A percentile compares a stretch with the other conserved stretches of the same genome.
phyloP scores from a whole-genome alignment of 768 basidiomycete species.

The Lentinula boryana region DNA sequence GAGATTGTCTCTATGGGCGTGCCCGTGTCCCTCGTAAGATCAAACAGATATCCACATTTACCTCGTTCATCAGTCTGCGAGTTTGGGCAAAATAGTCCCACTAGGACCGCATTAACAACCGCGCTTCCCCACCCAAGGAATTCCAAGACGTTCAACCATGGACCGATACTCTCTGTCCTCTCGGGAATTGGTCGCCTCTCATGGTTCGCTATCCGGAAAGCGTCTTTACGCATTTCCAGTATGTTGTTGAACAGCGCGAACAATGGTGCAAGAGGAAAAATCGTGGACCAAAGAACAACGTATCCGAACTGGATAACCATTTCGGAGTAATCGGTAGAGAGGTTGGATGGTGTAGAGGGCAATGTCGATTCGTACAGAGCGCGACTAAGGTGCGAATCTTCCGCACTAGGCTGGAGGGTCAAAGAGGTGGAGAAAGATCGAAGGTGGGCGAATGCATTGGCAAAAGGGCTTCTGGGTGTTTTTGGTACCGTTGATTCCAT shows the following conservation, averaged over 20 bases:
- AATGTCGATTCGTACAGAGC: not conserved
- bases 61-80: not conserved
- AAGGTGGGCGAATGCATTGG: not conserved
- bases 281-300: conserved; percentile 85
- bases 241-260: conserved; percentile 92
- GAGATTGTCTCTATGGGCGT: not conserved
- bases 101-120: conserved; percentile 82
- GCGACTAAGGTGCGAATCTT: not conserved
- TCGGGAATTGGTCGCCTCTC: conserved; percentile 76
- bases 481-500: not conserved
- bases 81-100: conserved; percentile 77
- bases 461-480: not conserved
- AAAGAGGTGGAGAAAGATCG: conserved; percentile 66
- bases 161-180: conserved; percentile 89
- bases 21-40: not conserved
- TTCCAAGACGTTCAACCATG: conserved; percentile 86
- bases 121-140: conserved; percentile 89
- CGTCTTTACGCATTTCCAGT: conserved; percentile 88
- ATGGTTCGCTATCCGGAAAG: conserved; percentile 90
- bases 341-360: conserved; percentile 39
- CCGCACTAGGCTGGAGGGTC: conserved; percentile 60
- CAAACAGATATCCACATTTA: not conserved
- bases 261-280: conserved; percentile 88
- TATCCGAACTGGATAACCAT: conserved; percentile 97
- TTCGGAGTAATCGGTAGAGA: conserved; percentile 89